These are phyloP conservation scores for Ramaria rubella DNA, from an alignment of 768 basidiomycete genomes.

Conservation along the genomic window DNA sequence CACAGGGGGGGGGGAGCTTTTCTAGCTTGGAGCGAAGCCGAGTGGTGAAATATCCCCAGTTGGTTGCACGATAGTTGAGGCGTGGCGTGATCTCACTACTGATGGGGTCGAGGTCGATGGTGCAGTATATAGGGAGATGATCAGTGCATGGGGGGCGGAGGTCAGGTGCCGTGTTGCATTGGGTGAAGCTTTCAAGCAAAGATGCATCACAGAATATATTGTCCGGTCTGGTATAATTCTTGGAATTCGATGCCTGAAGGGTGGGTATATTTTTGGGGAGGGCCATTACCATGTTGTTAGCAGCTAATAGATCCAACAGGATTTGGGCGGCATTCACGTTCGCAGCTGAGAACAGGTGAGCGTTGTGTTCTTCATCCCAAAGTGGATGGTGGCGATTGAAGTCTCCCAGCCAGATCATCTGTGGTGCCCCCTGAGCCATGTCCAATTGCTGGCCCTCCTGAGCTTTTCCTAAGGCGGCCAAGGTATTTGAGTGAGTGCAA, in stretches of 20 bases:
- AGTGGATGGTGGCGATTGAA: slow-evolving; percentile 37
- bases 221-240: slow-evolving; percentile 34
- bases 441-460: slow-evolving; percentile 34
- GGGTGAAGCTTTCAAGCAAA: slow-evolving; percentile 16
- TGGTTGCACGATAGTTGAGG: slow-evolving; percentile 23
- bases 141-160: slow-evolving; percentile 26
- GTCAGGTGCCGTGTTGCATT: slow-evolving; percentile 22
- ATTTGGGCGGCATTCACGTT: slow-evolving; percentile 18
- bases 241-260: slow-evolving; percentile 18
- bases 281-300: slow-evolving; percentile 27
- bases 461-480: neutral
- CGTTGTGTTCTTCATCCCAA: slow-evolving; percentile 31
- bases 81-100: neutral
- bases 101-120: slow-evolving; percentile 17
- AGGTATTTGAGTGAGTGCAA: neutral
- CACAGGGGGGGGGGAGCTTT: neutral
- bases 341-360: slow-evolving; percentile 18
- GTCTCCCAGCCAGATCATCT: slow-evolving; percentile 31
- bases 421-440: slow-evolving; percentile 18
- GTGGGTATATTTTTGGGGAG: slow-evolving; percentile 33
- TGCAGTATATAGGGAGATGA: slow-evolving; percentile 34
- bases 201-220: slow-evolving; percentile 34
- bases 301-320: slow-evolving; percentile 27
- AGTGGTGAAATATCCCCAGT: slow-evolving; percentile 30
- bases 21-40: slow-evolving; percentile 12